Evolutionary conservation across 169 alveolate genomes (phyloP), one percentile per base, ranked within the genome.

Genomic region (Cryptosporidium viatorum): DNA sequence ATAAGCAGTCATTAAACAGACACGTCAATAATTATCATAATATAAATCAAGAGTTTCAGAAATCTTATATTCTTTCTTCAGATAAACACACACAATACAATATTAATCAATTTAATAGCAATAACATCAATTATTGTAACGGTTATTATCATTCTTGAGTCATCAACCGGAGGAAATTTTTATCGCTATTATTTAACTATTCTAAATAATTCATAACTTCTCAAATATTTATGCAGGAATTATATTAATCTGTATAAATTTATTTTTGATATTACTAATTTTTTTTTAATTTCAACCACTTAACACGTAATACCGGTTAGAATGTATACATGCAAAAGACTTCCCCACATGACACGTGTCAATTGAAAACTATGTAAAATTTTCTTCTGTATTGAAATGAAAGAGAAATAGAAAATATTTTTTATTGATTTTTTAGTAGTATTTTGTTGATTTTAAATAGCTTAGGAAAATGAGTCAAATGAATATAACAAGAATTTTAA

Each of bases 281-380:
- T 31, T 65, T 65, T 35, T 65, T 35, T 7, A 9, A 16, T n/a
- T 7, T 51, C 48, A 10, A 14, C 85, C 85, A 71, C 85, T 71
- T 71, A 37, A 71, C 85, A 71, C 85, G 85, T 71, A 71, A 71
- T 71, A 71, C 9, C 60, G 16, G 62, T 35, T 43, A 16, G 37
- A 23, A 50, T 43, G 4, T 29, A 45, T 48, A 29, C 23, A 71
- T 71, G 69, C 67, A 45, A n/a, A 50, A 71, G 39, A 50, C 45
- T 31, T 55, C 69, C 29, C 69, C 85, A 51, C 39, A 71, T 48
- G 33, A 71, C 60, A 71, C 85, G 67, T 55, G 85, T 48, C 55
- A 41, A 39, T 37, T 39, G 9, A 69, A n/a, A 29, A 41, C 21
- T 41, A 16, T 7, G 31, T 18, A 52, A 26, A 21, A 3, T 55